Evolutionary conservation across 192 early-diverging fungal species (phyloP).

Genomic region (Oehlia diaphana): DNA sequence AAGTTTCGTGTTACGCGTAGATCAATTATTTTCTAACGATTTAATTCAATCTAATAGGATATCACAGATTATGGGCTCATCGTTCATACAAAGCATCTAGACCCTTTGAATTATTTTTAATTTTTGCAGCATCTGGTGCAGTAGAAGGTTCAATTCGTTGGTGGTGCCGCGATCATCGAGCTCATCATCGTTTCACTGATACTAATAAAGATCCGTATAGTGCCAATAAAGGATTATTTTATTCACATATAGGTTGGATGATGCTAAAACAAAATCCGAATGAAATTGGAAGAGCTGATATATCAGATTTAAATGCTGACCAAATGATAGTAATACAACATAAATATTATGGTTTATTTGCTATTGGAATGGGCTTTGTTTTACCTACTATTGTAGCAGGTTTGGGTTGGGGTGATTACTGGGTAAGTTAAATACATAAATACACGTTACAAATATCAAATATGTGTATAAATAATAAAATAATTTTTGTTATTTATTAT

Average conservation of each 20-base stretch:
- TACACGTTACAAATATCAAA: not conserved
- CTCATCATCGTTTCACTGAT: constrained; percentile 88
- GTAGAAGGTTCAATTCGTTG: constrained; percentile 83
- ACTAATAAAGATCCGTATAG: constrained; percentile 82
- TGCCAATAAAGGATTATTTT: constrained; percentile 77
- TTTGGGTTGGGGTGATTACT: constrained; percentile 77
- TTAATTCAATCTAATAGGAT: constrained; percentile 47
- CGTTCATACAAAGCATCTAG: constrained; percentile 68
- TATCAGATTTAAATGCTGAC: constrained; percentile 76
- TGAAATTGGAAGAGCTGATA: constrained; percentile 77
- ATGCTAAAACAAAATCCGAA: constrained; percentile 72
- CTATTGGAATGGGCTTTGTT: constrained; percentile 70
- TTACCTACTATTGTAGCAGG: constrained; percentile 88
- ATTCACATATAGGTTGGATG: constrained; percentile 89
- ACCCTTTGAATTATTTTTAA: constrained; percentile 62
- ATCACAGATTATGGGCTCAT: constrained; percentile 86
- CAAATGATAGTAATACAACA: constrained; percentile 75
- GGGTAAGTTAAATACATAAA: constrained; percentile 4
- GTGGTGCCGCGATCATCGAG: constrained; percentile 86
- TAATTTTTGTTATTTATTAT: constrained; percentile 14
- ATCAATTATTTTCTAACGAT: not conserved
- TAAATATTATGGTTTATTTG: constrained; percentile 73
- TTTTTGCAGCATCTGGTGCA: constrained; percentile 67
- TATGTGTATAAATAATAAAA: not conserved
- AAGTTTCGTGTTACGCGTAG: not conserved